phyloP scores from a whole-genome alignment of 2,329 filamentous ascomycete species.

The Fusarium graminum region DNA sequence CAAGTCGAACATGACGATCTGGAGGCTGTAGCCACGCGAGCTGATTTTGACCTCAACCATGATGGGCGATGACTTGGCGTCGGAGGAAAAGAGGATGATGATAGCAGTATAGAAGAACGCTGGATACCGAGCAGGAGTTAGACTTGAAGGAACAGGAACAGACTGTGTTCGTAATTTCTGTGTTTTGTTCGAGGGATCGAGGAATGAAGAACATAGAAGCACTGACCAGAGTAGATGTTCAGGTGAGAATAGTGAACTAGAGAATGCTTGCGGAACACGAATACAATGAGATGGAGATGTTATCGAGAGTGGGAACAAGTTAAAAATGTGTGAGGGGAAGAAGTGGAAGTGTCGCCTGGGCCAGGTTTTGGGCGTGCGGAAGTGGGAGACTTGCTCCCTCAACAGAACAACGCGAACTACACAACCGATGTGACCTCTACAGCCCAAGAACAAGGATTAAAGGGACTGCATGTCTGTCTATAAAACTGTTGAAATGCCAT shows the following conservation, averaged over 20 bases:
- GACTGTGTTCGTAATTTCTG: constrained; percentile 4
- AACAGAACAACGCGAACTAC: neutral
- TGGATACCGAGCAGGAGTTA: neutral
- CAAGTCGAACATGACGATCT: neutral
- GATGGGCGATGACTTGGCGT: neutral
- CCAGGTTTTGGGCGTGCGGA: constrained; percentile 6
- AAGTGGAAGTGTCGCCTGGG: constrained; percentile 4
- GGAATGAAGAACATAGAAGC: neutral
- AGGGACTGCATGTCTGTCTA: no score
- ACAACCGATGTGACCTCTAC: no score
- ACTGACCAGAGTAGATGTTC: constrained; percentile 26
- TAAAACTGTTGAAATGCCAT: no score
- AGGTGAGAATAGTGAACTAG: constrained; percentile 4
- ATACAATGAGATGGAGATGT: neutral
- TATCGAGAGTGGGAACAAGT: neutral
- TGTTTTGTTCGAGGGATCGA: constrained; percentile 14
- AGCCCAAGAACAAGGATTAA: neutral
- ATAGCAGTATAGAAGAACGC: neutral
- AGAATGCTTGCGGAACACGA: neutral
- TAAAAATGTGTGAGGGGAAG: constrained; percentile 3
- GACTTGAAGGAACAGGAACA: neutral
- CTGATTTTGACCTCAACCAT: neutral
- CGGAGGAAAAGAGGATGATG: neutral
- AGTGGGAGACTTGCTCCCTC: constrained; percentile 1
- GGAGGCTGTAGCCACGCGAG: neutral